A percentile compares a stretch with the other conserved stretches of the same genome.
phyloP scores from a whole-genome alignment of 306 rosid genomes.

The Cicer chorassanicum region DNA sequence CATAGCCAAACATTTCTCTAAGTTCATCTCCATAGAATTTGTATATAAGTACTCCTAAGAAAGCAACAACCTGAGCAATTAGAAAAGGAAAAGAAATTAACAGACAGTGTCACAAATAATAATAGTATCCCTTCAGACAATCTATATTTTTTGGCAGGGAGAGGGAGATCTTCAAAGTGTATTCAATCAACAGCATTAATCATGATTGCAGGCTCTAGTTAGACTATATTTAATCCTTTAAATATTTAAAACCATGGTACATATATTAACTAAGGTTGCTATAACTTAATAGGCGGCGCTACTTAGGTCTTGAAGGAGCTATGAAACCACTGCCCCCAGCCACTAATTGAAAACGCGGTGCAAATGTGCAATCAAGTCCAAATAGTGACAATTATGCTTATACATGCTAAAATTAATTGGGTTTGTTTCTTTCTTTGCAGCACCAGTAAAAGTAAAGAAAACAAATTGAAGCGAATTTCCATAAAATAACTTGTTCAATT shows the following conservation, averaged over 20 bases:
- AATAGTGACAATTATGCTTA: neutral
- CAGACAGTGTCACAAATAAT: conserved; percentile 33
- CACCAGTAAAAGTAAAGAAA: conserved; percentile 20
- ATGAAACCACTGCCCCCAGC: neutral
- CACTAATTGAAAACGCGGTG: neutral
- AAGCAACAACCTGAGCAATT: conserved; percentile 83
- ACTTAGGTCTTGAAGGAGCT: neutral
- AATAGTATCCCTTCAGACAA: conserved; percentile 41
- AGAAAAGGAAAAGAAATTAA: conserved; percentile 43
- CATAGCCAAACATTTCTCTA: conserved; percentile 98
- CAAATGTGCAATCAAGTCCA: neutral
- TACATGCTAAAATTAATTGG: conserved; percentile 13
- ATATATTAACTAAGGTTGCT: conserved; percentile 8
- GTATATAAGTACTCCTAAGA: conserved; percentile 91
- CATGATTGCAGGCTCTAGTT: conserved; percentile 33
- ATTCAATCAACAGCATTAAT: conserved; percentile 25
- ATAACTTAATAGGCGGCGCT: conserved; percentile 2
- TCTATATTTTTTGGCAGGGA: neutral
- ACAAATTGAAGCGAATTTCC: conserved; percentile 25
- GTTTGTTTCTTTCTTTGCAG: conserved; percentile 6
- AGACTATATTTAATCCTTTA: conserved; percentile 28
- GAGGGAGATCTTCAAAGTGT: conserved; percentile 28
- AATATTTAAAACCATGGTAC: conserved; percentile 5
- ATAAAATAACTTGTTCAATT: conserved; percentile 23
- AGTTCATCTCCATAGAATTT: conserved; percentile 95